These are phyloP conservation scores for Amaranthus cruentus DNA, from an alignment of 148 eudicot species.

Conservation along the genomic window DNA sequence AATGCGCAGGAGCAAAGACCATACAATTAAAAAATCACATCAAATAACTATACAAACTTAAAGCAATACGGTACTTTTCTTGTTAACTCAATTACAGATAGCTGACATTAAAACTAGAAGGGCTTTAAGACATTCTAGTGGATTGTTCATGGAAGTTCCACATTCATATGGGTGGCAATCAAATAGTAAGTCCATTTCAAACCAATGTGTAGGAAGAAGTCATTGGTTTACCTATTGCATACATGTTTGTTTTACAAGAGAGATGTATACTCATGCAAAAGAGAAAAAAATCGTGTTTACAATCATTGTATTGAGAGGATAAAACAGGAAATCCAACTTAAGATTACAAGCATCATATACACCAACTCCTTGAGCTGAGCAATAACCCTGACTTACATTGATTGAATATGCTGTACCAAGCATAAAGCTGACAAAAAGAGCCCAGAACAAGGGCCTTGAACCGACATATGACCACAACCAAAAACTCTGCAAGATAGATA, in stretches of 20 bases:
- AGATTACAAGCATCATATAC: conserved; percentile 1
- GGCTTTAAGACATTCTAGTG: neutral
- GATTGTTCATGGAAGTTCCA: neutral
- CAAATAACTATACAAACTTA: neutral
- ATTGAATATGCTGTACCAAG: conserved; percentile 97
- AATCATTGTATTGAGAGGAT: neutral
- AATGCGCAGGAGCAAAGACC: conserved; percentile 21
- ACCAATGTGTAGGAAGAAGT: neutral
- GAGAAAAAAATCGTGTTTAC: neutral
- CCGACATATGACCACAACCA: conserved; percentile 74
- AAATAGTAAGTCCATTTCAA: neutral
- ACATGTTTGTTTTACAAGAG: neutral
- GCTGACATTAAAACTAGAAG: neutral
- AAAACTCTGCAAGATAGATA: conserved; percentile 60
- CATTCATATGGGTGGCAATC: neutral
- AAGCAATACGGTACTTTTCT: neutral
- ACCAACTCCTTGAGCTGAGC: conserved; percentile 4
- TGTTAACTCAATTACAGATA: conserved; percentile 2
- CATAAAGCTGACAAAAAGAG: conserved; percentile 78
- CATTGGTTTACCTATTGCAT: neutral
- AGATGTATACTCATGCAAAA: neutral
- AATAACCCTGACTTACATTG: conserved; percentile 52
- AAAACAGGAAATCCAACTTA: neutral
- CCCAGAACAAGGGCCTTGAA: conserved; percentile 93
- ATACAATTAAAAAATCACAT: conserved; percentile 3